Evolutionary conservation across 2,329 filamentous ascomycete species (phyloP).

Genomic region (Clarireedia sp.): DNA sequence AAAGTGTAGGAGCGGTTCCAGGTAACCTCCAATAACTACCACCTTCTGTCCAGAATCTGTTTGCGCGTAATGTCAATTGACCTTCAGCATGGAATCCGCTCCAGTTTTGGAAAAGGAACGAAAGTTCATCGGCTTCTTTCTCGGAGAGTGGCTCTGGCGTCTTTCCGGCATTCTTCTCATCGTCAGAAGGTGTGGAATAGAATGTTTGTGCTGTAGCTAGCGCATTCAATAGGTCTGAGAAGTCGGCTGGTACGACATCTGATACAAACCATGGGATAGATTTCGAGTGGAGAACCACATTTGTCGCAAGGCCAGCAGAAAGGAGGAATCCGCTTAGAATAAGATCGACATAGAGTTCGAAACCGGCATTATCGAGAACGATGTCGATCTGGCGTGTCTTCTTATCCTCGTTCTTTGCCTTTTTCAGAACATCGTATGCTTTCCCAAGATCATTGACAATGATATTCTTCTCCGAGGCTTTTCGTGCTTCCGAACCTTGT

Average conservation of each 20-base stretch:
- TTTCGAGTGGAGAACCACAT: constrained; percentile 85
- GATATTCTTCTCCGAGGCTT: constrained; percentile 84
- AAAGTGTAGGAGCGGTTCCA: constrained; percentile 54
- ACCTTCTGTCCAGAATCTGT: constrained; percentile 82
- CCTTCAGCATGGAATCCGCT: constrained; percentile 72
- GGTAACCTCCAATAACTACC: constrained; percentile 89
- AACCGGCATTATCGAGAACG: constrained; percentile 93
- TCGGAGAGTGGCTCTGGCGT: constrained; percentile 56
- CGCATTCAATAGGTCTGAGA: constrained; percentile 70
- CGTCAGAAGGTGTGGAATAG: constrained; percentile 67
- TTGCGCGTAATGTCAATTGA: constrained; percentile 72
- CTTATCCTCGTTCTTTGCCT: constrained; percentile 54
- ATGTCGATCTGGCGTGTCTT: constrained; percentile 78
- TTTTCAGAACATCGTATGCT: constrained; percentile 61
- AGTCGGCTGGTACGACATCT: constrained; percentile 83
- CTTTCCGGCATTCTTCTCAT: constrained; percentile 49
- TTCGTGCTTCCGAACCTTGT: constrained; percentile 80
- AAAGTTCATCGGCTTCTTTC: constrained; percentile 57
- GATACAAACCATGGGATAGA: constrained; percentile 97
- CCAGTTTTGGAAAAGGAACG: constrained; percentile 79
- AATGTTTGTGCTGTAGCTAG: constrained; percentile 71
- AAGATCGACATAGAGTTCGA: constrained; percentile 93
- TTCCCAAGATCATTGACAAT: constrained; percentile 73
- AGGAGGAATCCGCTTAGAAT: constrained; percentile 87
- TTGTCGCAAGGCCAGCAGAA: constrained; percentile 74